Base-by-base conservation (phyloP, 805 yeast genomes). In the Lipomyces sp. region DNA sequence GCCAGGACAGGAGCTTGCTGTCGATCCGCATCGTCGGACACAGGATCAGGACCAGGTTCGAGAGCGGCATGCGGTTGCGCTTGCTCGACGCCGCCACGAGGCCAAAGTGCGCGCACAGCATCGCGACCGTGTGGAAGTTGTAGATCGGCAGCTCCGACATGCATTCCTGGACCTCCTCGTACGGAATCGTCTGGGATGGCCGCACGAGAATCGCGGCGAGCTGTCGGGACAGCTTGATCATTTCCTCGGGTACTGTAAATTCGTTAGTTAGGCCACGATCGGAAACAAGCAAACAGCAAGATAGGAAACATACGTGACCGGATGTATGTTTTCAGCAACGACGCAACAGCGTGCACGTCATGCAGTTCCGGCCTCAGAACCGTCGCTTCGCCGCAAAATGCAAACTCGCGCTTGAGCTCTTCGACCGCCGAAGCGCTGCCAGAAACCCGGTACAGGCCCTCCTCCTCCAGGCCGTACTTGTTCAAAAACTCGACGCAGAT, bases 1-100 rank as follows among this genome's bases (percentile, higher is more conserved):
- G 49, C 62, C 58, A 56, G 16, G 45, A 61, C 51, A 45, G 65
- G 43, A 38, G 51, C 37, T 35, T 50, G 44, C 45, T 51, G 42
- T 60, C 62, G 32, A 67, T 58, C 14, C 64, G 51, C 49, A 66
- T 48, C 5, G 70, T 63, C 2, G 70, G 70, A 28, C 66, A 61
- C 11, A 66, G 53, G 11, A 65, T 59, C 31, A 65, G 50, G 13
- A 67, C 60, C 43, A 66, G 46, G 45, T 64, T 66, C 14, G 58
- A 51, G 10, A 60, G 45, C 14, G 68, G 39, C 70, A 66, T 66
- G 13, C 60, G 49, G 51, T 66, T 66, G 16, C 18, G 34, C 28
- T 48, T 37, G 21, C 50, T 26, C 13, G 53, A 24, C 4, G 32
- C 44, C 22, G 60, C 58, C 6, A 66, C 65, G 18, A 26, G 35